Evolutionary conservation across 75 land plant genomes (phyloP).

Genomic region (Azolla pinnata): DNA sequence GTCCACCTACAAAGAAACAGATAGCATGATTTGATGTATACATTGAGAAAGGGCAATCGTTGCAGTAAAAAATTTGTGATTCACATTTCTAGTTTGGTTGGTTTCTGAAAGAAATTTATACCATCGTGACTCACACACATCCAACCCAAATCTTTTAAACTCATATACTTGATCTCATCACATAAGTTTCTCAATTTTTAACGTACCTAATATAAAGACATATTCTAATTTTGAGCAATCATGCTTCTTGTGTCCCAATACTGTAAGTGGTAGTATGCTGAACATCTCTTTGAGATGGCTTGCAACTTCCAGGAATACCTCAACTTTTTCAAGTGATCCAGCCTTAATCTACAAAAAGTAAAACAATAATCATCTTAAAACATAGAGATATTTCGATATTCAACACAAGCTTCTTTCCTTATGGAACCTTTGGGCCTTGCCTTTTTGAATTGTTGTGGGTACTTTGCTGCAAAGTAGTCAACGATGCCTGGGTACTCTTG

Average conservation of each 20-base stretch:
- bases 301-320: slow-evolving; percentile 6
- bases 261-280: background rate
- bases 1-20: slow-evolving; percentile 28
- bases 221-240: slow-evolving; percentile 4
- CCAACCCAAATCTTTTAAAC: too few species aligned
- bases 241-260: slow-evolving; percentile 4
- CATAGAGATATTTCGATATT: background rate
- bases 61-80: background rate
- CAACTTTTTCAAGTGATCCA: slow-evolving; percentile 7
- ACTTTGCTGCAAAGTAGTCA: background rate
- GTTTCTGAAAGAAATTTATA: too few species aligned
- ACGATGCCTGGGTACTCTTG: background rate
- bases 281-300: slow-evolving; percentile 7
- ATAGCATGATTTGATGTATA: too few species aligned
- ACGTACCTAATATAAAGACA: slow-evolving; percentile 4
- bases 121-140: too few species aligned
- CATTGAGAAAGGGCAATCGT: too few species aligned
- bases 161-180: too few species aligned
- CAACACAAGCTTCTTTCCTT: background rate
- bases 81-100: background rate
- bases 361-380: background rate
- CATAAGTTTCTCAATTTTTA: background rate
- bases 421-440: background rate
- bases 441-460: background rate
- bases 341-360: slow-evolving; percentile 1